Percentiles rank a stretch among this genome's conserved stretches.
Evolutionary conservation across 495 filamentous ascomycete genomes (phyloP).

Genomic region (Penicillium herquei): DNA sequence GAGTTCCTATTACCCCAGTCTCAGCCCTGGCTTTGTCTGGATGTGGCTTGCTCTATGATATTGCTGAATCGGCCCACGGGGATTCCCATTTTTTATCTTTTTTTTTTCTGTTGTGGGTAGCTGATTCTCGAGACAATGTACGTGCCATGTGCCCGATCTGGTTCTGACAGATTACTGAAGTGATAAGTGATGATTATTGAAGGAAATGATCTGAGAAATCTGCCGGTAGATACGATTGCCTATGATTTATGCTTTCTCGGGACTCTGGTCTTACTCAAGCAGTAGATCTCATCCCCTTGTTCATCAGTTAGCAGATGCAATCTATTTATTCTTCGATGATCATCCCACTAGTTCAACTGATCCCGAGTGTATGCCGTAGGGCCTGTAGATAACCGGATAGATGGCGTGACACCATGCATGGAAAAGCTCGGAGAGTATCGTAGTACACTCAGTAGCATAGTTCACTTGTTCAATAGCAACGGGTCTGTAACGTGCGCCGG

Average conservation of each 20-base stretch:
- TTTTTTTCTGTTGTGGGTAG: constrained; percentile 4
- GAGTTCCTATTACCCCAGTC: constrained; percentile 7
- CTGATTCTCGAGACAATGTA: constrained; percentile 12
- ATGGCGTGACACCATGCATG: too few species aligned
- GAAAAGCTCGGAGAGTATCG: too few species aligned
- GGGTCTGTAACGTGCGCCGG: too few species aligned
- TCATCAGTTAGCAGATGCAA: constrained; percentile 8
- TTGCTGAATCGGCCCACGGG: constrained; percentile 9
- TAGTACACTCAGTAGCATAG: too few species aligned
- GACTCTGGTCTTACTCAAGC: neutral
- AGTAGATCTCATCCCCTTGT: neutral
- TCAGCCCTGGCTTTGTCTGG: constrained; percentile 13
- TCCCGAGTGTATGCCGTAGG: too few species aligned
- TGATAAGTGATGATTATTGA: neutral
- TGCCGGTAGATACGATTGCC: constrained; percentile 9
- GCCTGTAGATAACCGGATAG: too few species aligned
- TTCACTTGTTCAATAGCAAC: too few species aligned
- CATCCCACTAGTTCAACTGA: too few species aligned
- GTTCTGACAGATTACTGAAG: neutral
- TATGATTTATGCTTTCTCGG: constrained; percentile 8
- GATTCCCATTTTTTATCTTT: neutral
- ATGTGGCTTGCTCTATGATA: constrained; percentile 11
- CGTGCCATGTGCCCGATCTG: constrained; percentile 1
- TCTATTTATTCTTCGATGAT: neutral
- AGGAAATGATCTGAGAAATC: constrained; percentile 9